phyloP scores from a whole-genome alignment of 768 basidiomycete species.

The Termitomyces sp. region DNA sequence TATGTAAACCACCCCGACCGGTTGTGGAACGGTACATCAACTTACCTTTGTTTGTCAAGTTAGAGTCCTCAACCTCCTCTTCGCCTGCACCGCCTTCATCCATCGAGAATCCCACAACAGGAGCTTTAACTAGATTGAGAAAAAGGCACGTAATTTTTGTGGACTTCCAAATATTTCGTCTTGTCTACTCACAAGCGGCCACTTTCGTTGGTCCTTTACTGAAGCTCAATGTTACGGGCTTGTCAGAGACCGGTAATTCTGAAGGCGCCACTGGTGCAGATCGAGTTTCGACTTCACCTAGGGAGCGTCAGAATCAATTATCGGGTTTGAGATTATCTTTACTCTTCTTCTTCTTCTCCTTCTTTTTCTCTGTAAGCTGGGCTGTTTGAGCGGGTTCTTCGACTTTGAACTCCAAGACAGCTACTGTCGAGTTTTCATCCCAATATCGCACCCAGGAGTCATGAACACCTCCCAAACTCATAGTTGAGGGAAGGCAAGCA shows the following conservation, averaged over 20 bases:
- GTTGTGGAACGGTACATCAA: constrained; percentile 6
- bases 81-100: constrained; percentile 45
- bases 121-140: constrained; percentile 26
- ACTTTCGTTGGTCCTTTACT: constrained; percentile 43
- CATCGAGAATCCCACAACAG: constrained; percentile 60
- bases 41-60: constrained; percentile 47
- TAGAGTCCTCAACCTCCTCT: constrained; percentile 36
- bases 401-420: constrained; percentile 75
- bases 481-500: constrained; percentile 62
- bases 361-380: constrained; percentile 33
- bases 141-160: constrained; percentile 6
- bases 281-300: constrained; percentile 26
- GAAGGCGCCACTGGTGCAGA: constrained; percentile 48
- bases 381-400: constrained; percentile 44
- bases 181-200: constrained; percentile 16
- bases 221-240: constrained; percentile 76
- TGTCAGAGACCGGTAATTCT: constrained; percentile 65
- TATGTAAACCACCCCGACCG: background rate
- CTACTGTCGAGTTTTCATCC: constrained; percentile 80
- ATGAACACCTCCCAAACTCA: constrained; percentile 65
- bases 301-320: background rate
- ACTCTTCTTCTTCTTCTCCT: constrained; percentile 63
- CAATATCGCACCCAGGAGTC: constrained; percentile 82
- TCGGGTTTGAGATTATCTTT: background rate
- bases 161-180: background rate